Conservation (phyloP, 176 grass and related monocot species). For the Alopecurus myosuroides region DNA sequence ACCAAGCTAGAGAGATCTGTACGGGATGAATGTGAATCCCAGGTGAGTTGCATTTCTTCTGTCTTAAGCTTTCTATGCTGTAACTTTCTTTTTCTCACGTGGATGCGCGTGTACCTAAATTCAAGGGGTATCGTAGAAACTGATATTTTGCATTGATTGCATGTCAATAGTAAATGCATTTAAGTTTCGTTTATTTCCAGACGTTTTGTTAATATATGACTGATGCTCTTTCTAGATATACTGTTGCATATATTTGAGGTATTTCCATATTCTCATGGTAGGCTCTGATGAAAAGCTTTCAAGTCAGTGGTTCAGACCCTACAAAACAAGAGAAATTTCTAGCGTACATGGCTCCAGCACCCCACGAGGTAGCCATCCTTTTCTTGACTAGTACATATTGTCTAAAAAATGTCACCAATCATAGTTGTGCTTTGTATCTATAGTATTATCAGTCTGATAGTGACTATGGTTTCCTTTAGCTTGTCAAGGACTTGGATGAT, state of each 20-base stretch:
- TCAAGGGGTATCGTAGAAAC: not conserved
- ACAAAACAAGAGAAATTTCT: slow-evolving; percentile 84
- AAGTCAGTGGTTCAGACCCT: slow-evolving; percentile 73
- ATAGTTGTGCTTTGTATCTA: not conserved
- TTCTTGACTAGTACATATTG: slow-evolving; percentile 3
- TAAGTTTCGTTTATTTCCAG: slow-evolving; percentile 2
- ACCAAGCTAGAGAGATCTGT: slow-evolving; percentile 65
- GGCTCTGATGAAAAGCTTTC: slow-evolving; percentile 98
- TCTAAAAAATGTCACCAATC: not conserved
- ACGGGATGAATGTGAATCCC: slow-evolving; percentile 74
- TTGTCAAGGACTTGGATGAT: slow-evolving; percentile 70
- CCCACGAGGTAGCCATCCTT: slow-evolving; percentile 56
- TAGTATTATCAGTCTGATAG: not conserved
- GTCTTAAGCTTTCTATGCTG: not conserved
- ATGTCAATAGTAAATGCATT: slow-evolving; percentile 10
- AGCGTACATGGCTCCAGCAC: slow-evolving; percentile 85
- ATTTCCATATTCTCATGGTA: slow-evolving; percentile 29
- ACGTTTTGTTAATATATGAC: not conserved
- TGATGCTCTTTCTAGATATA: slow-evolving; percentile 17
- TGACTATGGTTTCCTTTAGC: slow-evolving; percentile 44
- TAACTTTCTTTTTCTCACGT: not conserved
- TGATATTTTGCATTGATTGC: not conserved
- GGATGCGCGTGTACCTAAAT: not conserved
- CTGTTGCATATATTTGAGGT: slow-evolving; percentile 5
- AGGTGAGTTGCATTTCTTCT: slow-evolving; percentile 40